These are phyloP conservation scores for Phytophthora citrophthora DNA, from an alignment of 352 stramenopile genomes.

Conservation along the genomic window DNA sequence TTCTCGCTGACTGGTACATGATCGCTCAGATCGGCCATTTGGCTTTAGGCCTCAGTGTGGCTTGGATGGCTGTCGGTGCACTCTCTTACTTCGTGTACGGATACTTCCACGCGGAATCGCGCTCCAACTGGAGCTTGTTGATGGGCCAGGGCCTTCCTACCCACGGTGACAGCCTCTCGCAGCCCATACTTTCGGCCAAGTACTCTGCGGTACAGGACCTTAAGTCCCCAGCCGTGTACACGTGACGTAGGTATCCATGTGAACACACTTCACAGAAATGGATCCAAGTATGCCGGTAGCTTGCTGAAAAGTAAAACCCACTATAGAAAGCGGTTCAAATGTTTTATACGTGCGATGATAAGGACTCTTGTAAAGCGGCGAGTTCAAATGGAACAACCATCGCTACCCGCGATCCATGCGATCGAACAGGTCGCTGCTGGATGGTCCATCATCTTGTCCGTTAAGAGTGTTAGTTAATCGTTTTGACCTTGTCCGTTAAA, in stretches of 20 bases:
- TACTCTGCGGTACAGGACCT: slow-evolving; percentile 26
- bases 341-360: too few relatives aligned
- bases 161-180: slow-evolving; percentile 33
- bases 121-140: slow-evolving; percentile 48
- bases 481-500: too few relatives aligned
- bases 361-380: too few relatives aligned
- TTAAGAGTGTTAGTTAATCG: too few relatives aligned
- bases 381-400: too few relatives aligned
- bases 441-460: too few relatives aligned
- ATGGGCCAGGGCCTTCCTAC: slow-evolving; percentile 42
- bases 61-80: slow-evolving; percentile 53
- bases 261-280: too few relatives aligned
- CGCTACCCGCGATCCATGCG: too few relatives aligned
- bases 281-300: too few relatives aligned
- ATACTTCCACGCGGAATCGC: slow-evolving; percentile 48
- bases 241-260: not conserved
- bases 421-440: too few relatives aligned
- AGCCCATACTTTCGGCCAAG: slow-evolving; percentile 45
- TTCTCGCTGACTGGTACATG: slow-evolving; percentile 73
- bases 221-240: slow-evolving; percentile 35
- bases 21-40: slow-evolving; percentile 56
- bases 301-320: too few relatives aligned
- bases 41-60: slow-evolving; percentile 41
- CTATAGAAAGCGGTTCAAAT: too few relatives aligned
- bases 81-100: slow-evolving; percentile 72